Conservation (phyloP, 2,329 filamentous ascomycete species). For the Ophiostoma ips region DNA sequence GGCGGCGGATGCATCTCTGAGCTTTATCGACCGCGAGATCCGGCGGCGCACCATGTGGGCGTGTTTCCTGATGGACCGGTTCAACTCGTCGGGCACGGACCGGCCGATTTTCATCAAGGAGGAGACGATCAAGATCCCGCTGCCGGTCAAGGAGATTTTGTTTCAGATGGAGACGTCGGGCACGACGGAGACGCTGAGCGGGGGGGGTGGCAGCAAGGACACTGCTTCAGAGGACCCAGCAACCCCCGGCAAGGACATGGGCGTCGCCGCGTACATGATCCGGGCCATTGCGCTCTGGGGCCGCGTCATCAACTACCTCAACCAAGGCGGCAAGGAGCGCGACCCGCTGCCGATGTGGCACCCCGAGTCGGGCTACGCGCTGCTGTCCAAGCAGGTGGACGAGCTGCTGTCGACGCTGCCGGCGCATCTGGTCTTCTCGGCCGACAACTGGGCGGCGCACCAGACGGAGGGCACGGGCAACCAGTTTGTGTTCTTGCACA, state of each 20-base stretch:
- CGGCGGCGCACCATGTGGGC: constrained; percentile 94
- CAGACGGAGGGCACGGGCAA: constrained; percentile 74
- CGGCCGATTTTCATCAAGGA: constrained; percentile 84
- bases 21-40: constrained; percentile 88
- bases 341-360: constrained; percentile 73
- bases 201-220: constrained; percentile 20
- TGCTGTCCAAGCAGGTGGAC: constrained; percentile 56
- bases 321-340: constrained; percentile 71
- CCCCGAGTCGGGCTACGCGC: constrained; percentile 59
- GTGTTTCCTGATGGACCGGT: constrained; percentile 93
- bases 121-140: constrained; percentile 73
- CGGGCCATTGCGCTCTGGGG: constrained; percentile 81
- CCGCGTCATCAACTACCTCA: constrained; percentile 75
- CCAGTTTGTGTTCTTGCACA: constrained; percentile 85
- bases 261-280: constrained; percentile 81
- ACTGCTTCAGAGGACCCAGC: no score
- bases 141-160: constrained; percentile 80
- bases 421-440: constrained; percentile 54
- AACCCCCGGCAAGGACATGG: constrained; percentile 71
- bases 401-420: constrained; percentile 59
- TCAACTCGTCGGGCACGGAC: constrained; percentile 91
- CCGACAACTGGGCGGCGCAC: constrained; percentile 74
- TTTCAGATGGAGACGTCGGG: constrained; percentile 87
- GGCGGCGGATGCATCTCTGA: constrained; percentile 52
- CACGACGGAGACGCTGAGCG: constrained; percentile 69